Conservation (phyloP, 176 grass and related monocot genomes). For the Triticum monococcum region DNA sequence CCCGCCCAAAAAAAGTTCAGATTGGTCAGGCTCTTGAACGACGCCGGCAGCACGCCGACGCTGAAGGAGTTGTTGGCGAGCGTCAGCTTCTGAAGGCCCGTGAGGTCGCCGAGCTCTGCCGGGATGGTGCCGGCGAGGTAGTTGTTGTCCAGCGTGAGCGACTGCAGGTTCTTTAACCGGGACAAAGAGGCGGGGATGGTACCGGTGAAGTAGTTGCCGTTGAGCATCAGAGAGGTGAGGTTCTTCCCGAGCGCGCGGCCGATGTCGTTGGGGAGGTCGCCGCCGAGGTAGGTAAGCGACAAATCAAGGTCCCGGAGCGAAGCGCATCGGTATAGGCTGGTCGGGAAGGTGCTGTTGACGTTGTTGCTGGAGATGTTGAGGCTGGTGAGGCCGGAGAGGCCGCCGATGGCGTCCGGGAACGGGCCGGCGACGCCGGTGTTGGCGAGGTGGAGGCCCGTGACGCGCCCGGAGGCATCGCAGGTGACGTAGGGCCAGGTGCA, state of each 20-base stretch:
- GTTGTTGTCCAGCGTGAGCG: constrained; percentile 38
- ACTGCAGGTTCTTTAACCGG: constrained; percentile 20
- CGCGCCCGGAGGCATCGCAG: constrained; percentile 36
- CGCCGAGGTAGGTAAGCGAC: constrained; percentile 42
- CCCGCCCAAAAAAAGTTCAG: constrained; percentile 23
- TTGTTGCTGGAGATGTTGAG: constrained; percentile 57
- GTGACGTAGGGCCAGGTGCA: constrained; percentile 56
- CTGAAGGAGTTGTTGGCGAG: constrained; percentile 36
- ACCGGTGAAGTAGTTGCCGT: constrained; percentile 31
- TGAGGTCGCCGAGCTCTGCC: constrained; percentile 45
- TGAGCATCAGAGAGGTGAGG: constrained; percentile 40
- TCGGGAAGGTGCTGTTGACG: constrained; percentile 40
- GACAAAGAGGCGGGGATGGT: constrained; percentile 49
- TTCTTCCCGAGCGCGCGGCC: constrained; percentile 16
- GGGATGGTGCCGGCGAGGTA: constrained; percentile 37
- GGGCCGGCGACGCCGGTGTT: constrained; percentile 22
- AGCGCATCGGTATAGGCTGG: constrained; percentile 38
- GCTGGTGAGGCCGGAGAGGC: constrained; percentile 35
- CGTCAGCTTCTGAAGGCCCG: constrained; percentile 18
- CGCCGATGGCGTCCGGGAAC: constrained; percentile 49
- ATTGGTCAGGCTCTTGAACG: constrained; percentile 44
- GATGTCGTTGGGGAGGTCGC: constrained; percentile 49
- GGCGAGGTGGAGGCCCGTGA: constrained; percentile 35
- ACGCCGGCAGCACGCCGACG: constrained; percentile 33
- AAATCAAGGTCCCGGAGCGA: constrained; percentile 48